phyloP scores from a whole-genome alignment of 306 rosid species.

The Datisca glomerata region DNA sequence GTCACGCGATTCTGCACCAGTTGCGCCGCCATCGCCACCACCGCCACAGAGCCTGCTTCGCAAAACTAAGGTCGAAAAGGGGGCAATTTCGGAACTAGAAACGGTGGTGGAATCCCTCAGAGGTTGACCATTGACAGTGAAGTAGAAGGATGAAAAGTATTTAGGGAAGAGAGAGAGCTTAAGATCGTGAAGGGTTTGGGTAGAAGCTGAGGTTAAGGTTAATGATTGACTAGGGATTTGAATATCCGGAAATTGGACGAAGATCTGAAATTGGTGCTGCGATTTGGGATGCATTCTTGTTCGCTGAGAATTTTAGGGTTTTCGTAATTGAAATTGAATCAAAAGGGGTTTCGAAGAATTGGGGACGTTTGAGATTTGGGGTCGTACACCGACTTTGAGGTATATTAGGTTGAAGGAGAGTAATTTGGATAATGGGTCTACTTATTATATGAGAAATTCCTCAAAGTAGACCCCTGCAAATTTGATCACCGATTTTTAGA shows the following conservation, averaged over 20 bases:
- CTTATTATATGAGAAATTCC: no score
- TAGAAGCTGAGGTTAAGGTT: constrained; percentile 10
- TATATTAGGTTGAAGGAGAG: no score
- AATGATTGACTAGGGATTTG: constrained; percentile 28
- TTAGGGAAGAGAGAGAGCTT: constrained; percentile 35
- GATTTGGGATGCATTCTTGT: constrained; percentile 34
- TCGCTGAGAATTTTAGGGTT: no score
- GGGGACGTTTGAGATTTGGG: no score
- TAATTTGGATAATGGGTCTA: no score
- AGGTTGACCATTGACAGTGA: constrained; percentile 60
- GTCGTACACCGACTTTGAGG: no score
- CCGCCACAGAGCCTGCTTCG: constrained; percentile 56
- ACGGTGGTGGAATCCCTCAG: constrained; percentile 34
- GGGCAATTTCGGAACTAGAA: constrained; percentile 22
- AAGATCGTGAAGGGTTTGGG: constrained; percentile 39
- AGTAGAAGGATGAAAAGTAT: constrained; percentile 28
- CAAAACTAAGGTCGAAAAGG: constrained; percentile 49
- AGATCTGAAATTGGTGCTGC: constrained; percentile 24
- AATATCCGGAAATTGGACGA: constrained; percentile 50
- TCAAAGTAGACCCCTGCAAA: no score
- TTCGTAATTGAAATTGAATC: no score
- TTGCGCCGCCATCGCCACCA: constrained; percentile 93
- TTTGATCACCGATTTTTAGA: no score
- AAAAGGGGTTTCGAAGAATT: no score
- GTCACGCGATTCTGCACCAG: constrained; percentile 94